A percentile compares a stretch with the other conserved stretches of the same genome.
phyloP scores from a whole-genome alignment of 140 eudicot species.

The Erigeron philadelphicus region DNA sequence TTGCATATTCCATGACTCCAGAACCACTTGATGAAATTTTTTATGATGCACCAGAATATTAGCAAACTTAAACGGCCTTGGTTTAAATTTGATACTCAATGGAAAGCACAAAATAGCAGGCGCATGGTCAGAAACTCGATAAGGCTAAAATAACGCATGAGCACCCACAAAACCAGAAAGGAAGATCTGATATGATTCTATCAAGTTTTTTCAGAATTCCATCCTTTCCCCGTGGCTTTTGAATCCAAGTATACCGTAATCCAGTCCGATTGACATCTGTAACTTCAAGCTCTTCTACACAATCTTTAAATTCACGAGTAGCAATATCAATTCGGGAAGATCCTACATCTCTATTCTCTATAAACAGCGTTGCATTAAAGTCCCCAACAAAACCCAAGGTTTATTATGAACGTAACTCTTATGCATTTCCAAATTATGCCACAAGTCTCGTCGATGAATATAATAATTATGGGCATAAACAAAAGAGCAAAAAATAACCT shows the following conservation, averaged over 20 bases:
- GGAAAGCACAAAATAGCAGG: too few species aligned
- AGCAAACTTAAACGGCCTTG: too few species aligned
- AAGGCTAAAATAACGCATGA: neutral
- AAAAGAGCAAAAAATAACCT: too few species aligned
- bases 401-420: neutral
- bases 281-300: neutral
- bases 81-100: too few species aligned
- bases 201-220: neutral
- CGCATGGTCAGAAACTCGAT: too few species aligned
- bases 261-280: too few species aligned
- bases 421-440: neutral
- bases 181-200: neutral
- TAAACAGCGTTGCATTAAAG: neutral
- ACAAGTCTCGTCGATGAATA: neutral
- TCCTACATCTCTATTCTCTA: neutral
- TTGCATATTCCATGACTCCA: too few species aligned
- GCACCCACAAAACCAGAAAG: neutral
- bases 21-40: too few species aligned
- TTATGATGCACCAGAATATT: too few species aligned
- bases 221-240: neutral
- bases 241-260: too few species aligned
- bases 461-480: too few species aligned
- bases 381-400: neutral
- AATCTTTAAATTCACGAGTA: neutral
- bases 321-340: neutral